These are phyloP conservation scores for Ascomycota sp. DNA, from an alignment of 2,329 filamentous ascomycete species.

Conservation along the genomic window DNA sequence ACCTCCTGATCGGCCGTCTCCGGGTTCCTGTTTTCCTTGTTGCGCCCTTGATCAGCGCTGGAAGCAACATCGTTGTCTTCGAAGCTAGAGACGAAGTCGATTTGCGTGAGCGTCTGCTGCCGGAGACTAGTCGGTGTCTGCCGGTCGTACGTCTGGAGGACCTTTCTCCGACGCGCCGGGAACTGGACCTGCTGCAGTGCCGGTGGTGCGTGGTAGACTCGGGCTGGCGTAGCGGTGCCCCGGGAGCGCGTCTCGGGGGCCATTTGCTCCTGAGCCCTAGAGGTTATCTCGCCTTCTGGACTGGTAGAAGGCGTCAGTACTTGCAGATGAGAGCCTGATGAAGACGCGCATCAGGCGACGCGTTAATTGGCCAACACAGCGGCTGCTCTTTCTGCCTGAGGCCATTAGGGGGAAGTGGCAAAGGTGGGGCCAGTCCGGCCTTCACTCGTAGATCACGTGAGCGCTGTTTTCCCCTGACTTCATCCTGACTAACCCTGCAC, in stretches of 20 bases:
- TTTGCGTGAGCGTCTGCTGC: slow-evolving; percentile 22
- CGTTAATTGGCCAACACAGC: no score
- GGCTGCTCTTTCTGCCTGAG: no score
- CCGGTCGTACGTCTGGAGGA: slow-evolving; percentile 14
- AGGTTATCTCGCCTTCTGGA: no score
- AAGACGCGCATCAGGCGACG: no score
- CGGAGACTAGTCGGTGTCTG: slow-evolving; percentile 8
- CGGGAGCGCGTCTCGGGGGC: slow-evolving; percentile 16
- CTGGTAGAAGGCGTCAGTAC: no score
- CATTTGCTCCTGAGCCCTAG: slow-evolving; percentile 8
- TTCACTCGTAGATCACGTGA: no score
- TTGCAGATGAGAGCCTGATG: no score
- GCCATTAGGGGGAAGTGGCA: no score
- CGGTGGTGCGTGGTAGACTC: slow-evolving; percentile 17
- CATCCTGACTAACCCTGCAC: no score
- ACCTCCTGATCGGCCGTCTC: neutral
- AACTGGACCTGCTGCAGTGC: slow-evolving; percentile 17
- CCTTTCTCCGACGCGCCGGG: slow-evolving; percentile 11
- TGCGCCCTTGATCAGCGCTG: slow-evolving; percentile 8
- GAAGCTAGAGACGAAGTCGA: slow-evolving; percentile 16
- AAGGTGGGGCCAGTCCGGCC: no score
- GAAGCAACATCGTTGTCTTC: slow-evolving; percentile 9
- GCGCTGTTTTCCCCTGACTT: no score
- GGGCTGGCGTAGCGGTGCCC: slow-evolving; percentile 13
- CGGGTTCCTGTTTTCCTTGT: slow-evolving; percentile 5